A percentile compares a stretch with the other conserved stretches of the same genome.
These are phyloP conservation scores for Cadophora sp. DNA, from an alignment of 2,329 filamentous ascomycete genomes.

Conservation along the genomic window DNA sequence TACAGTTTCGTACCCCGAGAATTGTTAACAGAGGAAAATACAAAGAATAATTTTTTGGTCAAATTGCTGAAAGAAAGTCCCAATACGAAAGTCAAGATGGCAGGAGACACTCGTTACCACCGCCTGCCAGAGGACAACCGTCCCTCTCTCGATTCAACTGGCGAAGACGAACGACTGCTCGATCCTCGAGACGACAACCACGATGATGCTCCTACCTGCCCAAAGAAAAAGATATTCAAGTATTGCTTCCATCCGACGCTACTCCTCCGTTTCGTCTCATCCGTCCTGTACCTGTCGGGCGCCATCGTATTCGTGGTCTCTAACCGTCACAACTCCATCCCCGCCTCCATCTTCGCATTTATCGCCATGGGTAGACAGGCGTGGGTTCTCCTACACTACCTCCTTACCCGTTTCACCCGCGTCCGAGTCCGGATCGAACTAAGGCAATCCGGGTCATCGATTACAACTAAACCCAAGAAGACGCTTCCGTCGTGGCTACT, in stretches of 20 bases:
- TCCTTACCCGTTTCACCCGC: constrained; percentile 4
- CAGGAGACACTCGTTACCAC: constrained; percentile 12
- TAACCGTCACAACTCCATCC: neutral
- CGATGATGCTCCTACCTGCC: neutral
- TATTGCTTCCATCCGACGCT: constrained; percentile 18
- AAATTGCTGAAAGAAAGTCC: neutral
- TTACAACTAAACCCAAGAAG: constrained; percentile 3
- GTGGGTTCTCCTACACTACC: neutral
- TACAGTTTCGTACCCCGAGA: neutral
- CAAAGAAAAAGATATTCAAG: constrained; percentile 1
- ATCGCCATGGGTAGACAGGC: constrained; percentile 5
- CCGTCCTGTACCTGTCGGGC: neutral
- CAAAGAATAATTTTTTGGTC: neutral
- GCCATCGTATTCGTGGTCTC: constrained; percentile 2
- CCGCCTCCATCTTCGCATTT: neutral
- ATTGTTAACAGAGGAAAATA: neutral
- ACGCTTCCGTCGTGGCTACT: neutral
- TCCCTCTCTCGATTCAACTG: neutral
- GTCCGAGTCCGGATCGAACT: constrained; percentile 6
- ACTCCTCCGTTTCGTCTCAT: neutral
- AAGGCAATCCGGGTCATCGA: neutral
- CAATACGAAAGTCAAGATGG: neutral
- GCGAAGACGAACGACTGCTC: constrained; percentile 8
- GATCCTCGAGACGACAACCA: neutral
- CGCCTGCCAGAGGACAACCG: constrained; percentile 8